A percentile compares a stretch with the other conserved stretches of the same genome.
phyloP scores from a whole-genome alignment of 371 early-diverging fungal genomes.

The Mucor ambiguus region DNA sequence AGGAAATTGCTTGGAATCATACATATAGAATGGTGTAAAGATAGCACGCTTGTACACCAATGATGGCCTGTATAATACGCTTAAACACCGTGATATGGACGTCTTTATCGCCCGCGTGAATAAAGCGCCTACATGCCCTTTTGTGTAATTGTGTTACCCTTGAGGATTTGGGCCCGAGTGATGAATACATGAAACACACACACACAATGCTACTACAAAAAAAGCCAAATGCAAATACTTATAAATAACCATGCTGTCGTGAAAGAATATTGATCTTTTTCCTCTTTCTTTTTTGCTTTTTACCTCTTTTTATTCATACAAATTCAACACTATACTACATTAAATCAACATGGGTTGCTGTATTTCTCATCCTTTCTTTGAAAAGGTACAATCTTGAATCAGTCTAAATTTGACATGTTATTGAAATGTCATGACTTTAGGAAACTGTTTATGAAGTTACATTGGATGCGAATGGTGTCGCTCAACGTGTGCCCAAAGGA shows the following conservation, averaged over 20 bases:
- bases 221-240: conserved; percentile 11
- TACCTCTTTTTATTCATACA: background rate
- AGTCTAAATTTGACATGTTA: background rate
- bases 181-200: conserved; percentile 9
- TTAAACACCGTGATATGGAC: background rate
- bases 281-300: conserved; percentile 10
- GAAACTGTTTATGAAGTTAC: conserved; percentile 49
- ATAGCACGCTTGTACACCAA: background rate
- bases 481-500: conserved; percentile 47
- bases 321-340: background rate
- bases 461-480: conserved; percentile 46
- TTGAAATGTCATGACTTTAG: conserved; percentile 17
- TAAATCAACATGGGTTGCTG: conserved; percentile 40
- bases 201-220: conserved; percentile 4
- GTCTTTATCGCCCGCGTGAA: background rate
- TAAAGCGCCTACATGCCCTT: conserved; percentile 12
- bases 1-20: background rate
- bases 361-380: conserved; percentile 32
- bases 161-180: conserved; percentile 20
- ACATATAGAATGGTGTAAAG: background rate
- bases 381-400: conserved; percentile 23
- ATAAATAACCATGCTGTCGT: conserved; percentile 5
- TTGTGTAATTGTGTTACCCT: conserved; percentile 23
- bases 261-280: background rate
- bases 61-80: background rate